Evolutionary conservation across 352 stramenopile species (phyloP), one percentile per base, ranked within the genome.

Genomic region (Phytophthora europaea): DNA sequence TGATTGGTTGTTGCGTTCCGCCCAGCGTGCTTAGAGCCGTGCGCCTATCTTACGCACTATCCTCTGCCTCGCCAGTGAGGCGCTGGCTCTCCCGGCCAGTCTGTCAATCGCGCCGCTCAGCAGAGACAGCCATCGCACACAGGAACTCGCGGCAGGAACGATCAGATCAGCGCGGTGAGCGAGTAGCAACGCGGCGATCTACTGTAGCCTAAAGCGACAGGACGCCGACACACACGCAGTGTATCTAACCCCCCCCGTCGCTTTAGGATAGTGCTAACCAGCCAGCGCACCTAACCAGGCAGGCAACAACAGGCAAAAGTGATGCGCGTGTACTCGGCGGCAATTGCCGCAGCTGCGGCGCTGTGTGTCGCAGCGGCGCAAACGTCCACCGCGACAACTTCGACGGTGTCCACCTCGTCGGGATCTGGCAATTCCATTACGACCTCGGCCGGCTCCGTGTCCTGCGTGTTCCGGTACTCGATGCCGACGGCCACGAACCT

Each of bases 401-500:
- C 36, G 36, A 13, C 15, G 22, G 52, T 65, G 61, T 66, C 33
- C 72, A 83, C 71, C 15, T 93, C 62, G 61, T 94, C 74, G 74
- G 84, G 53, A n/a, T 76, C 62, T 12, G 52, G 56, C 43, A 63
- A 66, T 34, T 57, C 38, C 28, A 73, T 75, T 55, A 61, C 69
- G 13, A 36, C 51, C 28, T 65, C 51, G 16, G 65, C 72, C 13
- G 60, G 40, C 4, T 60, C 72, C 4, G 78, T 85, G n/a, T 81
- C 82, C 40, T 89, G 82, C 56, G 66, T 80, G 1, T 90, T 90
- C 63, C 78, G 79, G 16, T 90, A 88, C 57, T 78, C 81, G 34
- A 84, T 90, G 80, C 76, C 82, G 12, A 90, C 82, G 4, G 78
- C 73, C 5, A 84, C 70, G 9, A 89, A 88, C 63, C n/a, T 87